Percentiles rank a stretch among this genome's conserved stretches.
Conservation (phyloP, 371 early-diverging fungal genomes). For the Syncephalastrum racemosum region DNA sequence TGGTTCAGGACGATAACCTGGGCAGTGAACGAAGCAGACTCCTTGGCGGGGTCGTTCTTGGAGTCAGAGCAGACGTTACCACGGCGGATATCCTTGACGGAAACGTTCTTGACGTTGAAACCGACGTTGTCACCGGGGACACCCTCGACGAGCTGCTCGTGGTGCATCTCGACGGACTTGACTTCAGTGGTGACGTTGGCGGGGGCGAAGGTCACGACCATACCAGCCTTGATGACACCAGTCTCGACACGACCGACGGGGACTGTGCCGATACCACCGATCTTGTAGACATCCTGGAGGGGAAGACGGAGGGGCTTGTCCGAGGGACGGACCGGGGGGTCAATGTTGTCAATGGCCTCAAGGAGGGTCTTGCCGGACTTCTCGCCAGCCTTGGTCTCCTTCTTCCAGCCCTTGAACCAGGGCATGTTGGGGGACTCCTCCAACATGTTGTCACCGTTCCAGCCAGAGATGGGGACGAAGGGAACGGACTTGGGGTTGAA, state of each 20-base stretch:
- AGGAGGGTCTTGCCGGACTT: slow-evolving; percentile 88
- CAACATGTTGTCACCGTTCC: slow-evolving; percentile 97
- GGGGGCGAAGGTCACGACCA: slow-evolving; percentile 93
- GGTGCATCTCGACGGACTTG: slow-evolving; percentile 99
- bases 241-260: slow-evolving; percentile 98
- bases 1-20: slow-evolving; percentile 95
- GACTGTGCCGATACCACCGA: slow-evolving; percentile 96
- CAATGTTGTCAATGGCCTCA: slow-evolving; percentile 92
- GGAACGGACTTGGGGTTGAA: slow-evolving; percentile 89
- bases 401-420: slow-evolving; percentile 97
- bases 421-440: slow-evolving; percentile 91
- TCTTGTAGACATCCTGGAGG: slow-evolving; percentile 95
- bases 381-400: slow-evolving; percentile 82
- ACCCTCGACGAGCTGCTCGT: slow-evolving; percentile 90
- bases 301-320: slow-evolving; percentile 98
- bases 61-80: slow-evolving; percentile 95
- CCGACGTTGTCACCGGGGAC: slow-evolving; percentile 97
- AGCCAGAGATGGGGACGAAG: slow-evolving; percentile 97
- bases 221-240: slow-evolving; percentile 91
- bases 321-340: slow-evolving; percentile 87
- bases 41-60: slow-evolving; percentile 96
- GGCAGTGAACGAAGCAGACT: slow-evolving; percentile 84
- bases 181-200: slow-evolving; percentile 90
- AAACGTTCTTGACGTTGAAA: slow-evolving; percentile 97
- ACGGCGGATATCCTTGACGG: slow-evolving; percentile 94